Percentiles rank a stretch among this genome's conserved stretches.
Evolutionary conservation across 2,329 filamentous ascomycete species (phyloP).

Genomic region (Alternaria conjuncta): DNA sequence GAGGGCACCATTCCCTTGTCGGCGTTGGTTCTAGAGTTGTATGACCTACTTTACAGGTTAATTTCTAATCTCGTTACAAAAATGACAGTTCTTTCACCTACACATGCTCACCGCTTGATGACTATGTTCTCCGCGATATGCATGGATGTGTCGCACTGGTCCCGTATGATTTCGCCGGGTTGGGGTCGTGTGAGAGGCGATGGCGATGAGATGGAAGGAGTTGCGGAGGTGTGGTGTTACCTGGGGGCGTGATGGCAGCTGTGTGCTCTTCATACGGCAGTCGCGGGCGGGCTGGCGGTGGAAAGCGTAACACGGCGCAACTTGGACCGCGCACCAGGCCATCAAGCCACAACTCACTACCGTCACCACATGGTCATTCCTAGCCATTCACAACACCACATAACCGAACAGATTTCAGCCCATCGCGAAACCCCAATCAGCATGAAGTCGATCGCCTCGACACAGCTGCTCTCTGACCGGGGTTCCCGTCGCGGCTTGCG

Average conservation of each 20-base stretch:
- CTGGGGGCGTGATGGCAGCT: background rate
- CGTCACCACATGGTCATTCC: background rate
- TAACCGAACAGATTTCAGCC: background rate
- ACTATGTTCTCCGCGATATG: background rate
- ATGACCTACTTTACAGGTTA: conserved; percentile 4
- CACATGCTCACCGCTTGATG: background rate
- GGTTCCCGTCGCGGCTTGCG: background rate
- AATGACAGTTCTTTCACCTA: background rate
- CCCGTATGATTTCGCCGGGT: background rate
- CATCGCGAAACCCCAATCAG: background rate
- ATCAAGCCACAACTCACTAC: background rate
- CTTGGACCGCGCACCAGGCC: background rate
- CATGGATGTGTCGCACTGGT: background rate
- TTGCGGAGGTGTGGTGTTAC: background rate
- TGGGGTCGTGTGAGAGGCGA: background rate
- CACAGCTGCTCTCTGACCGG: background rate
- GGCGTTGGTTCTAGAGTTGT: conserved; percentile 3
- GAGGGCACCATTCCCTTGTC: conserved; percentile 1
- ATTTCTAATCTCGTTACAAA: conserved; percentile 10
- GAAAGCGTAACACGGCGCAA: background rate
- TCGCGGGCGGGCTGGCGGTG: background rate
- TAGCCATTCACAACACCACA: background rate
- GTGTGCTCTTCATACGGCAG: background rate
- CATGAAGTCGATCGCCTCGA: background rate
- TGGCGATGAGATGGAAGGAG: background rate